phyloP scores from a whole-genome alignment of 441 rosid species.

The Bruguiera hainesii region DNA sequence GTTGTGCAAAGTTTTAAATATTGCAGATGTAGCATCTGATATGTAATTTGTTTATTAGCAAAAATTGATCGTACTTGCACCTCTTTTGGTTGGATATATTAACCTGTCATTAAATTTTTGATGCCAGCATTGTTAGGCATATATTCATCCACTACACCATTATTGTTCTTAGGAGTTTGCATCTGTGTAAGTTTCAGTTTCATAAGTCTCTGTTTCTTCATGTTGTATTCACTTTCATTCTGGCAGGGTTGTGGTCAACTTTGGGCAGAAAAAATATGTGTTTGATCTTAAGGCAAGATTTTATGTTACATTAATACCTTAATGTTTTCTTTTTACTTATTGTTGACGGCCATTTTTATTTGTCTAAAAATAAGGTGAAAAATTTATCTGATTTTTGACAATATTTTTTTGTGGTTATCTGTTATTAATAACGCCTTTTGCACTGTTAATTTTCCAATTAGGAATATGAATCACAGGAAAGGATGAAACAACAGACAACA shows the following conservation, averaged over 20 bases:
- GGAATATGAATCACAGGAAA: slow-evolving; percentile 81
- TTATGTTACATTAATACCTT: neutral
- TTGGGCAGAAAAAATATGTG: slow-evolving; percentile 68
- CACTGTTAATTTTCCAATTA: slow-evolving; percentile 24
- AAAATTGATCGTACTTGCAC: too few relatives aligned
- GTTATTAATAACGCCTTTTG: slow-evolving; percentile 2
- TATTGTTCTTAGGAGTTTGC: neutral
- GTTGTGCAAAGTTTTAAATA: neutral
- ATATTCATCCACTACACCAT: too few relatives aligned
- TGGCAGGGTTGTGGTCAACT: slow-evolving; percentile 85
- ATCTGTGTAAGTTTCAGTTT: neutral
- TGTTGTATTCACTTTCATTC: slow-evolving; percentile 16
- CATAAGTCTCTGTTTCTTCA: neutral
- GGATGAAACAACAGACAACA: slow-evolving; percentile 56
- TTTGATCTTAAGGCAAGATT: slow-evolving; percentile 72
- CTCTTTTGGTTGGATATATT: too few relatives aligned
- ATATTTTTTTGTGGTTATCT: neutral
- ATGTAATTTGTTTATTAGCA: too few relatives aligned
- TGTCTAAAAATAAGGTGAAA: neutral
- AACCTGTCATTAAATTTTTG: neutral
- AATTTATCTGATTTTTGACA: neutral
- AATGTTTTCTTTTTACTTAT: neutral
- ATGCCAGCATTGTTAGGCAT: neutral
- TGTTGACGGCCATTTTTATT: neutral
- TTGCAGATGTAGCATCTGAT: neutral